These are phyloP conservation scores for Penstemon davidsonii DNA, from an alignment of 257 asterid species.

Conservation along the genomic window DNA sequence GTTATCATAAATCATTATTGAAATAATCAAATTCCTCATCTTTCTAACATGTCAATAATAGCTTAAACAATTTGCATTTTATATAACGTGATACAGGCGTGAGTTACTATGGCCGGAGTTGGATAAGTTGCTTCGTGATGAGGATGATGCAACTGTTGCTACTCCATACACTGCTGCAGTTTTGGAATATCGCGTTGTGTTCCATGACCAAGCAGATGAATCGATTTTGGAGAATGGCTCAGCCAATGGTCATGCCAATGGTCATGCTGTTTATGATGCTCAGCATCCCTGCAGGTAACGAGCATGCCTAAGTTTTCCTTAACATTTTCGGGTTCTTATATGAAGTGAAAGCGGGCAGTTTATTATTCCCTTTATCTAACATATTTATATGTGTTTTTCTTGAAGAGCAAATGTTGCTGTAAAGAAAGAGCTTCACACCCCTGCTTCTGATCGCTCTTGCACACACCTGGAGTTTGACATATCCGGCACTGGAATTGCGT, in stretches of 20 bases:
- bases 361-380: conserved; percentile 22
- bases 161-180: conserved; percentile 97
- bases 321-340: not conserved
- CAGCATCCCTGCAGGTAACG: conserved; percentile 90
- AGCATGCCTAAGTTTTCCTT: conserved; percentile 2
- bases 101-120: conserved; percentile 90
- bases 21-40: not conserved
- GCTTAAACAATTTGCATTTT: conserved; percentile 6
- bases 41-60: not conserved
- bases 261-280: conserved; percentile 67
- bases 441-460: conserved; percentile 95
- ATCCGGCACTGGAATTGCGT: conserved; percentile 86
- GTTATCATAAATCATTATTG: conserved; percentile 1
- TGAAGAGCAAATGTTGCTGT: conserved; percentile 77
- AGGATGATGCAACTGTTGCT: conserved; percentile 60
- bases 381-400: conserved; percentile 18
- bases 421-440: conserved; percentile 89
- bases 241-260: conserved; percentile 59
- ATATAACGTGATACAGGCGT: conserved; percentile 57
- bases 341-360: not conserved
- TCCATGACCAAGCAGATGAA: conserved; percentile 53
- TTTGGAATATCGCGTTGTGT: conserved; percentile 82
- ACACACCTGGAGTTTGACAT: conserved; percentile 96
- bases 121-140: conserved; percentile 69
- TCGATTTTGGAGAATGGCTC: conserved; percentile 40